Conservation (phyloP, 1,139 yeast genomes). For the Suhomyces wounanorum region DNA sequence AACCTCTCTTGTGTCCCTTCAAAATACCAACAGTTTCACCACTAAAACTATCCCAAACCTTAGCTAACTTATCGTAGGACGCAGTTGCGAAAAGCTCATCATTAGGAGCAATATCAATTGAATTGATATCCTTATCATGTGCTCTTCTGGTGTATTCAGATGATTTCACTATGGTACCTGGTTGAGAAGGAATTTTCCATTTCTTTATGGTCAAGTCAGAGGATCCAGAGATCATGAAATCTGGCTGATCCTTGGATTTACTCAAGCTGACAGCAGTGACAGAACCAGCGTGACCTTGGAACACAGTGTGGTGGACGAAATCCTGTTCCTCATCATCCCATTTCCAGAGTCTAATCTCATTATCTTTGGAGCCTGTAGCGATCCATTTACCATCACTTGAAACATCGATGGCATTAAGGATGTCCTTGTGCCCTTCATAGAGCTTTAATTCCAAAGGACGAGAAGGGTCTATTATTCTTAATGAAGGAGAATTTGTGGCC, state of each 20-base stretch:
- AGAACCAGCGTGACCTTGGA: constrained; percentile 84
- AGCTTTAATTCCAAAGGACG: constrained; percentile 63
- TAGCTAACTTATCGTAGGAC: constrained; percentile 90
- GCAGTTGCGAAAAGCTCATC: constrained; percentile 90
- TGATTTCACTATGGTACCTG: constrained; percentile 36
- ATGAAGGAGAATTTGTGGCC: constrained; percentile 94
- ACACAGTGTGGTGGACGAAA: constrained; percentile 60
- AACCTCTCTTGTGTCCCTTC: constrained; percentile 89
- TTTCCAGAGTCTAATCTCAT: constrained; percentile 81
- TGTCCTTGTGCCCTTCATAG: constrained; percentile 81
- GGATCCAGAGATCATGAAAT: constrained; percentile 80
- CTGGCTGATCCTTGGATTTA: constrained; percentile 59
- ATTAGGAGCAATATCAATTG: constrained; percentile 85
- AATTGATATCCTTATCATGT: constrained; percentile 93
- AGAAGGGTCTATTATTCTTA: constrained; percentile 65
- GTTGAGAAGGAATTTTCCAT: constrained; percentile 69
- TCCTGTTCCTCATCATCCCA: constrained; percentile 42
- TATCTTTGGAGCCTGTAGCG: constrained; percentile 92
- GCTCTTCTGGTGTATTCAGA: constrained; percentile 92
- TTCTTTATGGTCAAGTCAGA: constrained; percentile 87
- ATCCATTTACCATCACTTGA: constrained; percentile 84
- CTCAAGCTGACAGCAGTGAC: constrained; percentile 84
- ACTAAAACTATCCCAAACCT: constrained; percentile 77
- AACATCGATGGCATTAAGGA: constrained; percentile 78
- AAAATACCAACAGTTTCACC: constrained; percentile 87